Percentiles rank a stretch among this genome's conserved stretches.
These are phyloP conservation scores for Tolypocladium paradoxum DNA, from an alignment of 2,329 filamentous ascomycete genomes.

Conservation along the genomic window DNA sequence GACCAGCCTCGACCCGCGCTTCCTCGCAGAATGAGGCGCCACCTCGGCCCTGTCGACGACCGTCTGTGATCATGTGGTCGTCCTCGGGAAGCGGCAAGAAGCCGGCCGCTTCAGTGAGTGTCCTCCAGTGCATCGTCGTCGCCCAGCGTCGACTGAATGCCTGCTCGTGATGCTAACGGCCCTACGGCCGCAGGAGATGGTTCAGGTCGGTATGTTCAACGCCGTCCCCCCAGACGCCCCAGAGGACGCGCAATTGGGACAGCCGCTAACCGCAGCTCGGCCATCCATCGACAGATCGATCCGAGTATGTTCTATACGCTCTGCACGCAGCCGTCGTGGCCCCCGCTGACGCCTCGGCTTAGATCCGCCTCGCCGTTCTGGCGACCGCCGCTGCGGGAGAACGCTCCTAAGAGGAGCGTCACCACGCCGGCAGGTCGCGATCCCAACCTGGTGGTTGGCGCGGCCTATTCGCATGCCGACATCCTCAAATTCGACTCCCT, in stretches of 20 bases:
- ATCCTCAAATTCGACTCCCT: conserved; percentile 78
- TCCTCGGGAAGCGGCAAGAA: conserved; percentile 59
- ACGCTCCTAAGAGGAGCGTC: conserved; percentile 38
- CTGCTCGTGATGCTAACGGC: conserved; percentile 22
- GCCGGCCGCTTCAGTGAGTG: conserved; percentile 57
- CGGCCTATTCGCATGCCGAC: conserved; percentile 92
- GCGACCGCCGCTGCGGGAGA: conserved; percentile 48
- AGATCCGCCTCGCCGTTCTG: conserved; percentile 88
- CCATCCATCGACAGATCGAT: conserved; percentile 37
- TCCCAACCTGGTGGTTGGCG: conserved; percentile 72
- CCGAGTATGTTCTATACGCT: conserved; percentile 42
- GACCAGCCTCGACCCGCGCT: conserved; percentile 13
- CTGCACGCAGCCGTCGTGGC: conserved; percentile 1
- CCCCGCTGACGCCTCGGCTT: conserved; percentile 17
- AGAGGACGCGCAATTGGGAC: conserved; percentile 6
- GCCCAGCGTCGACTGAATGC: conserved; percentile 3
- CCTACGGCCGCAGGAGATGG: conserved; percentile 74
- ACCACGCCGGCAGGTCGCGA: conserved; percentile 37
- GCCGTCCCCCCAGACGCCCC: neutral
- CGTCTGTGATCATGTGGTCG: conserved; percentile 45
- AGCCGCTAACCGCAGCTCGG: conserved; percentile 15
- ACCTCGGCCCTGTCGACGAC: conserved; percentile 12
- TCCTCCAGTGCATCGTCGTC: conserved; percentile 8
- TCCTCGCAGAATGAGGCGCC: conserved; percentile 20
- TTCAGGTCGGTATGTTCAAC: conserved; percentile 78